Base-by-base conservation (phyloP, 2,329 filamentous ascomycete species). In the Myriosclerotinia curreyana region DNA sequence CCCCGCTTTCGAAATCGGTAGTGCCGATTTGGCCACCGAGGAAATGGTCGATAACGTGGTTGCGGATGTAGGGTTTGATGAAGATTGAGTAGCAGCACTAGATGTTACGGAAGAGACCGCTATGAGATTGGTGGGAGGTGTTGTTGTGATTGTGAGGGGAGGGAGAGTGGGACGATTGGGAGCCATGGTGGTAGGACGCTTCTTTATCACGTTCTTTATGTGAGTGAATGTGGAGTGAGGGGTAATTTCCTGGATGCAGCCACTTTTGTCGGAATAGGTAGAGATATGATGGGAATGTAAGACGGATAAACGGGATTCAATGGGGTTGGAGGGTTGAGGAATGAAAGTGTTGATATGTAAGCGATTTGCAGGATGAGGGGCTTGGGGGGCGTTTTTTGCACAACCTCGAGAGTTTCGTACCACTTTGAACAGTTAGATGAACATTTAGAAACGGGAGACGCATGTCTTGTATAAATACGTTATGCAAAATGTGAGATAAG, bases 1-100 rank as follows among this genome's bases (percentile, higher is more conserved):
- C 25, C 60, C 53, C 20, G 65, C 55, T 42, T 34, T 52, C 9
- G 65, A 66, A 31, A 63, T 64, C 5, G 61, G 61, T n/a, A 64
- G 61, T 36, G 46, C 61, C 42, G 61, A 64, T 59, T 64, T 64
- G 4, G 34, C 52, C 11, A 58, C 52, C 2, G 51, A 48, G 25
- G 60, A 62, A 56, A 56, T 62, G 12, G 61, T 34, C 25, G 61
- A 63, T 22, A 63, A 48, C 61, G 61, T 63, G 31, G 61, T 63
- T 58, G 52, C 61, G 48, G 61, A 49, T 20, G 34, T 56, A 17
- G 55, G 11, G 7, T 22, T 58, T 42, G 60, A 54, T 34, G 52
- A 51, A 42, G 58, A 56, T 36, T 49, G 31, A 15, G 52, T 38
- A 14, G 22, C 22, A 48, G 51, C n/a, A 48, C 40, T 56, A 22